phyloP scores from a whole-genome alignment of 2,329 filamentous ascomycete genomes.

The Hymenotorrendiella dingleyae region DNA sequence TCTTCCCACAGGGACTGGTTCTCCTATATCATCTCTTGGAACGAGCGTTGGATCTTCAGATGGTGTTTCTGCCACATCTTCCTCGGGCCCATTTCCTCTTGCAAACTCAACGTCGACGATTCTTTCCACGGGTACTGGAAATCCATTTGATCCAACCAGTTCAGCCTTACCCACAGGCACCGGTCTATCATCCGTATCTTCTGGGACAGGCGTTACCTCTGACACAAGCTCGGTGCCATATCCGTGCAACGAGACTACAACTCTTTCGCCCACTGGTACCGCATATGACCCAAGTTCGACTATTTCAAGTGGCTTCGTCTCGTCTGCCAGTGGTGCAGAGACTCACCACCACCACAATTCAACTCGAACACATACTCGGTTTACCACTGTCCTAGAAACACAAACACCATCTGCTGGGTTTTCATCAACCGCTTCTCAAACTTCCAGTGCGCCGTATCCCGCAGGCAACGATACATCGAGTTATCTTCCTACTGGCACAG shows the following conservation, averaged over 20 bases:
- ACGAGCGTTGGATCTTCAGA: not conserved
- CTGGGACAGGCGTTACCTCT: not conserved
- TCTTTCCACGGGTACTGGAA: too few species aligned
- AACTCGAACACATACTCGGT: not conserved
- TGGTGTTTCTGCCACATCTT: not conserved
- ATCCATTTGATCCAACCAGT: too few species aligned
- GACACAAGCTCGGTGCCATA: not conserved
- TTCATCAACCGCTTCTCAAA: not conserved
- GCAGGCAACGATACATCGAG: not conserved
- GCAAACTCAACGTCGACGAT: too few species aligned
- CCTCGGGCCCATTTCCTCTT: conserved; percentile 11
- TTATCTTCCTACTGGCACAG: conserved; percentile 6
- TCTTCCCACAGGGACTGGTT: not conserved
- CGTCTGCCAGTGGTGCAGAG: not conserved
- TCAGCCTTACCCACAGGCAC: conserved; percentile 7
- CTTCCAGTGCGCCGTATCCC: not conserved
- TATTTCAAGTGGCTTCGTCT: not conserved
- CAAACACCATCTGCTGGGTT: not conserved
- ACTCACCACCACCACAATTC: not conserved
- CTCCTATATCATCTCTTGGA: not conserved
- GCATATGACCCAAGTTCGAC: conserved; percentile 5
- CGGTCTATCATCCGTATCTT: not conserved
- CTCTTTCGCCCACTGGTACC: not conserved
- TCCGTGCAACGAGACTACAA: not conserved
- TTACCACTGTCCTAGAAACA: not conserved